A percentile compares a stretch with the other conserved stretches of the same genome.
Evolutionary conservation across 345 rosid species (phyloP).

Genomic region (Aquilaria malaccensis): DNA sequence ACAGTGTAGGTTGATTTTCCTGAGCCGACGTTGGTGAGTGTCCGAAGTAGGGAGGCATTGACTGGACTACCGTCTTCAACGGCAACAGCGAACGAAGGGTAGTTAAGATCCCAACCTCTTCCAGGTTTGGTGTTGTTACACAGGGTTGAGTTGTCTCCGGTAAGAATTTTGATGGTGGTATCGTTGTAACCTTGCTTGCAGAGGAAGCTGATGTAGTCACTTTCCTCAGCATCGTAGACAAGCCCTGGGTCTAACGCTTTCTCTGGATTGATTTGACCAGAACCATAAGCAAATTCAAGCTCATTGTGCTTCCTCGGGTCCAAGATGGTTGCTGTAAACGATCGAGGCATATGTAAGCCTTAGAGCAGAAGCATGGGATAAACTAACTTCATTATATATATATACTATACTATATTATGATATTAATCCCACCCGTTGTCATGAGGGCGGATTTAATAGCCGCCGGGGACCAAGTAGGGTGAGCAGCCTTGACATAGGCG

Average conservation of each 20-base stretch:
- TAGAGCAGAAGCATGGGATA: background rate
- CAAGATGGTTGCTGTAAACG: conserved; percentile 9
- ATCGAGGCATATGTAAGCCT: background rate
- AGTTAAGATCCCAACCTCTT: conserved; percentile 40
- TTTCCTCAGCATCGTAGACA: conserved; percentile 26
- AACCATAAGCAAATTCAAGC: conserved; percentile 31
- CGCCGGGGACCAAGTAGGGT: conserved; percentile 15
- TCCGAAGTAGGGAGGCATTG: conserved; percentile 23
- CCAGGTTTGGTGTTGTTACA: conserved; percentile 12
- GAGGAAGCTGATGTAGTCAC: conserved; percentile 37
- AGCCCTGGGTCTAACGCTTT: conserved; percentile 30
- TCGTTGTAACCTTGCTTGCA: conserved; percentile 38
- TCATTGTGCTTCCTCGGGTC: conserved; percentile 29
- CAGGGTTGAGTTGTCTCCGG: conserved; percentile 24
- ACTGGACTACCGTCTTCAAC: conserved; percentile 26
- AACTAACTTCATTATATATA: background rate
- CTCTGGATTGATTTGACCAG: conserved; percentile 35
- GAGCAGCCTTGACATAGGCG: conserved; percentile 12
- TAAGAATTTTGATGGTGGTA: conserved; percentile 18
- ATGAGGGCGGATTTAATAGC: conserved; percentile 12
- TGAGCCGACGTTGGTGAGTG: conserved; percentile 41
- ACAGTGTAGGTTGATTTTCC: conserved; percentile 27
- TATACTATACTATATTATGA: background rate
- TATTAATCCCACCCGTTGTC: conserved; percentile 19
- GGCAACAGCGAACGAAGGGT: conserved; percentile 33